Conservation (phyloP, 306 rosid species). For the Parietaria judaica region DNA sequence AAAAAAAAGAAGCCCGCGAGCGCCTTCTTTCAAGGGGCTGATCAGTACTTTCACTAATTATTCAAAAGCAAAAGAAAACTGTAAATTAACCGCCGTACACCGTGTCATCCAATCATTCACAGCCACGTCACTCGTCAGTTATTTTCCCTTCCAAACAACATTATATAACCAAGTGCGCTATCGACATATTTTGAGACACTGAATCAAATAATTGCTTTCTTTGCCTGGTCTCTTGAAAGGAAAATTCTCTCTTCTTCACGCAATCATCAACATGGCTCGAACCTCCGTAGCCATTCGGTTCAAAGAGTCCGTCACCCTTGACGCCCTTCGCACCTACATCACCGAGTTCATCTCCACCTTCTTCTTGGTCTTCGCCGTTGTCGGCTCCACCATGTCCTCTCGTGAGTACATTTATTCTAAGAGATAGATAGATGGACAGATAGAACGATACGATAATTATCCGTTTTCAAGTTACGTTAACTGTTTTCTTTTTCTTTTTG, state of each 20-base stretch:
- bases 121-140: slow-evolving; percentile 16
- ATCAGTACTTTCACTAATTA: too few species aligned
- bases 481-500: too few species aligned
- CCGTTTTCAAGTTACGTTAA: too few species aligned
- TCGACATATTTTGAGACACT: not conserved
- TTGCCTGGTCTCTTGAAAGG: too few species aligned
- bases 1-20: too few species aligned
- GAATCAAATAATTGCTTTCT: too few species aligned
- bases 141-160: not conserved
- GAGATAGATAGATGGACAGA: not conserved
- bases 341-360: slow-evolving; percentile 89
- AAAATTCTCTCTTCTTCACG: not conserved
- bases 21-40: too few species aligned
- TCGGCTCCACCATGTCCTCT: slow-evolving; percentile 72
- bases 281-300: slow-evolving; percentile 36
- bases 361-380: slow-evolving; percentile 55
- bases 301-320: slow-evolving; percentile 42
- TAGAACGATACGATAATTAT: not conserved
- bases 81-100: not conserved
- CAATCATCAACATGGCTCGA: slow-evolving; percentile 38
- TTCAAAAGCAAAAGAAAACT: not conserved
- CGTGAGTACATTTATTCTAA: slow-evolving; percentile 26
- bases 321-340: slow-evolving; percentile 63
- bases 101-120: not conserved
- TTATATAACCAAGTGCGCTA: not conserved